These are phyloP conservation scores for Starmerella riodocensis DNA, from an alignment of 805 yeast species.

Conservation along the genomic window DNA sequence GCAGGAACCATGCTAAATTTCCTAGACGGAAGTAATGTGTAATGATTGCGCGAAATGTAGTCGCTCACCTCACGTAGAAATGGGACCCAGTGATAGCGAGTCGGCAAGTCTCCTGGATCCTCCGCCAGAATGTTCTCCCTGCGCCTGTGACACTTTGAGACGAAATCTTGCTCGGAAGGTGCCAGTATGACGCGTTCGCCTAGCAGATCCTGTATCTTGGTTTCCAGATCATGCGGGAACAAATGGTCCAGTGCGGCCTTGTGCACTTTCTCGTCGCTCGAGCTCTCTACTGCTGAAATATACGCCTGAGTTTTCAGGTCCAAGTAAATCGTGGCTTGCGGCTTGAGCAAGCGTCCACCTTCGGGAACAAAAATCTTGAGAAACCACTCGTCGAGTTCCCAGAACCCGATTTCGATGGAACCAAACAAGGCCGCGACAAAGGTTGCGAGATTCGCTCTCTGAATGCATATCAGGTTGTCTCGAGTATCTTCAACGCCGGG, in stretches of 20 bases:
- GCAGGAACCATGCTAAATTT: not conserved
- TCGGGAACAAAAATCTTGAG: constrained; percentile 77
- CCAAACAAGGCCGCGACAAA: constrained; percentile 81
- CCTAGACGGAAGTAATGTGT: constrained; percentile 16
- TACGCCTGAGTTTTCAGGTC: constrained; percentile 93
- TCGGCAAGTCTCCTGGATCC: constrained; percentile 40
- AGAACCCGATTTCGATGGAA: constrained; percentile 73
- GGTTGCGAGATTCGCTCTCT: constrained; percentile 79
- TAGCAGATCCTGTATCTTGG: constrained; percentile 26
- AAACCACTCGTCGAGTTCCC: constrained; percentile 70
- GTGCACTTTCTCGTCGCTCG: constrained; percentile 38
- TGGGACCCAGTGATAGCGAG: constrained; percentile 73
- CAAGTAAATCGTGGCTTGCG: constrained; percentile 64
- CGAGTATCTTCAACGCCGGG: constrained; percentile 16
- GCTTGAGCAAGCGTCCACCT: constrained; percentile 50
- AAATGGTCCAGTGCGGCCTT: constrained; percentile 60
- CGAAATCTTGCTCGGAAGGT: constrained; percentile 69
- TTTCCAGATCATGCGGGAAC: constrained; percentile 50
- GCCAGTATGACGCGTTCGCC: constrained; percentile 33
- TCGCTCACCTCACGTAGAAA: constrained; percentile 69
- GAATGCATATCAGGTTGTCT: constrained; percentile 44
- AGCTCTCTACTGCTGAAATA: constrained; percentile 60
- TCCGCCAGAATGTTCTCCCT: constrained; percentile 42
- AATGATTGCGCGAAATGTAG: constrained; percentile 49
- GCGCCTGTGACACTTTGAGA: constrained; percentile 58